Evolutionary conservation across 2,329 filamentous ascomycete species (phyloP), one percentile per base, ranked within the genome.

Genomic region (Curvularia verruculosa): DNA sequence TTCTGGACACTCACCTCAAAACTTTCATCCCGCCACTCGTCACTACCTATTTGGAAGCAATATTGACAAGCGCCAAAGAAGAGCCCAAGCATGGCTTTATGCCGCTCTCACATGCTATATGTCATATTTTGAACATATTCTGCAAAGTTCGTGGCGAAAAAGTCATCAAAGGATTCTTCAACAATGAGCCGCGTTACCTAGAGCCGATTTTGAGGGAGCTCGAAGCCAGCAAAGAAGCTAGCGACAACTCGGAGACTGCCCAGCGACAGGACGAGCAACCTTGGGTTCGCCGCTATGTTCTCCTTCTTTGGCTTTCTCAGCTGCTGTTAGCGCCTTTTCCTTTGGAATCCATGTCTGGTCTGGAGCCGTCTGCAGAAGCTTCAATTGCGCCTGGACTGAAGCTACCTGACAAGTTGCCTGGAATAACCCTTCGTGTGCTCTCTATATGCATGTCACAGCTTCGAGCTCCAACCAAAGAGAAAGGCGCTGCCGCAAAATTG

Each of bases 71-170:
- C 70, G 34, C 58, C 10, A 56, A 28, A 44, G 59, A 62, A 15
- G 59, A 59, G 6, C 44, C 53, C 13, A 69, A 63, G 47, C 68
- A 71, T 43, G 66, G 61, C 36, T 67, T 60, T 41, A 51, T 68
- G 51, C 77, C 70, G 31, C 65, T 69, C 39, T 70, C 67, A 13
- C 67, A 73, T 59, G 92, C 91, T 4, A 87, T 96, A 53, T 91
- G 89, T 74, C 86, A 84, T 60, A 81, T 98, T 2, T 77, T 99
- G 34, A 98, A 98, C 73, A 89, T 89, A 0, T 89, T 99, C 59
- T 97, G 92, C 82, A 99, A 99, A 78, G 89, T 98, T 49, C 86
- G 95, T 51, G 94, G 95, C 23, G 88, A 95, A 73, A 98, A 98
- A 76, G 89, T 99, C 49, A 89, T 99, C 66, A 87, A 92, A 50